phyloP scores from a whole-genome alignment of 1,139 yeast species.

The Maudiozyma humilis region DNA sequence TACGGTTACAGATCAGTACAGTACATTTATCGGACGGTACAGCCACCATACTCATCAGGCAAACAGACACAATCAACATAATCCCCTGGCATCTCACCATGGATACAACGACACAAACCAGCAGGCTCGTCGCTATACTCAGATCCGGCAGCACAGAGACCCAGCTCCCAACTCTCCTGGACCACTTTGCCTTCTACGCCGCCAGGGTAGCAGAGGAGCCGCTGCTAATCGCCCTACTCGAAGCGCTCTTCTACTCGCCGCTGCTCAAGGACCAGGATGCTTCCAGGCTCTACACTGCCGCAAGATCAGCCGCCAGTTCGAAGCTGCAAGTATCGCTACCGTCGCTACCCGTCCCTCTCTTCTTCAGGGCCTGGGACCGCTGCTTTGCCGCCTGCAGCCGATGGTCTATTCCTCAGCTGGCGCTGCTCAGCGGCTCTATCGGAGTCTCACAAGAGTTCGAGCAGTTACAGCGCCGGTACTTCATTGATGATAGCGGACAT shows the following conservation, averaged over 20 bases:
- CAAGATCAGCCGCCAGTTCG: conserved; percentile 23
- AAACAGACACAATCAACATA: too few species aligned
- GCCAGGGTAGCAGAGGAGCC: conserved; percentile 17
- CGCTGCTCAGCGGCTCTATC: conserved; percentile 23
- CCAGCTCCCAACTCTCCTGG: conserved; percentile 4
- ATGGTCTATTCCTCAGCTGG: conserved; percentile 21
- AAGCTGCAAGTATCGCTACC: conserved; percentile 30
- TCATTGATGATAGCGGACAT: conserved; percentile 21
- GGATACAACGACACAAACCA: too few species aligned
- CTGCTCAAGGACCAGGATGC: conserved; percentile 12
- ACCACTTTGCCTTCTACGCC: conserved; percentile 24
- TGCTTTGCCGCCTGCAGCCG: conserved; percentile 11
- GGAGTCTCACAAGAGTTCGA: conserved; percentile 15
- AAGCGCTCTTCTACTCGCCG: conserved; percentile 14
- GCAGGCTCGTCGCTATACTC: too few species aligned
- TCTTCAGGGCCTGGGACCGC: conserved; percentile 21
- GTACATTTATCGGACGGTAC: too few species aligned
- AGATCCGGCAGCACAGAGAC: too few species aligned
- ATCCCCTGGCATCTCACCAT: too few species aligned
- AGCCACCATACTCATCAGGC: too few species aligned
- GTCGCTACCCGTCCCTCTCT: conserved; percentile 15
- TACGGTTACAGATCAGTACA: too few species aligned
- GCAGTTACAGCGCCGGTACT: conserved; percentile 15
- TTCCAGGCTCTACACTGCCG: conserved; percentile 15
- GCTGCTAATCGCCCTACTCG: conserved; percentile 12